These are phyloP conservation scores for Talaromyces sp. DNA, from an alignment of 2,329 filamentous ascomycete species.

Conservation along the genomic window DNA sequence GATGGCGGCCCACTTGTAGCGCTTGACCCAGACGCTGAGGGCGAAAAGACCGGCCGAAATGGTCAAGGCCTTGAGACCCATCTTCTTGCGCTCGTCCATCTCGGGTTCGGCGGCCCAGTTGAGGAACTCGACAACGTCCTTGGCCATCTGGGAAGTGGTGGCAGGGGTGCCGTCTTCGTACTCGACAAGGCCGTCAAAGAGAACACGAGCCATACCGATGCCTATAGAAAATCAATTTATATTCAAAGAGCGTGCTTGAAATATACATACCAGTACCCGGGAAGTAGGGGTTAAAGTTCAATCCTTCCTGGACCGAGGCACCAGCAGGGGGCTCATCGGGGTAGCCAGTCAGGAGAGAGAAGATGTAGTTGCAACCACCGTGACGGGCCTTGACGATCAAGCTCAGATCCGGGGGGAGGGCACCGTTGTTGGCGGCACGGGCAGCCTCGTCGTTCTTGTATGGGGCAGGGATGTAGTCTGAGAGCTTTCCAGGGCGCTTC, in stretches of 20 bases:
- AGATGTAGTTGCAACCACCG: constrained; percentile 98
- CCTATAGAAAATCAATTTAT: constrained; percentile 26
- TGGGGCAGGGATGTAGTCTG: constrained; percentile 88
- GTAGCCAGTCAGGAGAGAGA: constrained; percentile 93
- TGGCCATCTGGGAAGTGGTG: constrained; percentile 97
- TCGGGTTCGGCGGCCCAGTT: constrained; percentile 99
- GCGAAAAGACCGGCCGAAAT: constrained; percentile 74
- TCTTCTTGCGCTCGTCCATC: constrained; percentile 99
- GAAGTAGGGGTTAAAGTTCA: constrained; percentile 99
- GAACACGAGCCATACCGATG: constrained; percentile 97
- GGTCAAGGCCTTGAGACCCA: constrained; percentile 94
- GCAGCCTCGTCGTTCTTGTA: constrained; percentile 99
- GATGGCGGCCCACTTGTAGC: constrained; percentile 97
- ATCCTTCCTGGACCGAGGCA: constrained; percentile 73
- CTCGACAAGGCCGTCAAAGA: constrained; percentile 95
- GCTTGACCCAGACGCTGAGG: constrained; percentile 94
- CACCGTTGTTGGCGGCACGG: constrained; percentile 96
- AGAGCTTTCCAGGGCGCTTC: constrained; percentile 97
- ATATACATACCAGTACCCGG: constrained; percentile 70
- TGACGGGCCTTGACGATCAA: constrained; percentile 97
- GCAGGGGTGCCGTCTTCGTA: constrained; percentile 96
- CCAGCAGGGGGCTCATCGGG: constrained; percentile 93
- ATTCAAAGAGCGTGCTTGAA: background rate
- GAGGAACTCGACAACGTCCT: constrained; percentile 97
- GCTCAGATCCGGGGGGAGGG: constrained; percentile 92